Base-by-base conservation (phyloP, 352 stramenopile species). In the Globisporangium emineosum region DNA sequence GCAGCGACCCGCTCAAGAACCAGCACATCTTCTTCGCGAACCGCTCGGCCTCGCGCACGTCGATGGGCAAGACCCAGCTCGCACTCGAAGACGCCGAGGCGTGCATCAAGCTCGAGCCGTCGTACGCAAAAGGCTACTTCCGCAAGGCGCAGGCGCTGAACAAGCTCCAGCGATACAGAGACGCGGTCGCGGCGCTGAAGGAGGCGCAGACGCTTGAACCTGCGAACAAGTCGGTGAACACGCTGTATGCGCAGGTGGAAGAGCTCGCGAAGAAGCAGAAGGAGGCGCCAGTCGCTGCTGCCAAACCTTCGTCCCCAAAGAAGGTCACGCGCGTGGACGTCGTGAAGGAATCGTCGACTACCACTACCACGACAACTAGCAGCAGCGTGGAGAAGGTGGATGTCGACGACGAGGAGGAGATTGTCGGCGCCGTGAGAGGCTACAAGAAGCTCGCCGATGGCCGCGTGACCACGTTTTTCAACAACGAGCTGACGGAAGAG, bases 381-480 rank as follows among this genome's bases (percentile, higher is more conserved):
- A 42, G 35, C 23, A 29, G 21, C 3, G 42, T 37, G 12, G 56
- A 61, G 55, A 71, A 71, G 15, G 68, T 68, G 17, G 68, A 77
- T 0, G 54, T 74, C 17, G 86, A 91, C 3, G 84, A 94, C 1
- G 88, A 96, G 25, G 78, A 93, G 17, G 68, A 90, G 15, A 76
- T 91, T 19, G 70, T 70, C 7, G 77, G 77, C 47, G 67, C 87
- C 12, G 75, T 98, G 49, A 79, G 94, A 33, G 96, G 96, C 15
- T 99, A 99, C 83, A 98, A 98, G 79, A 98, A 97, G 73, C 91
- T 97, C 30, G 81, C 86, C n/a, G 94, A 99, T 68, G 97, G 97
- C 30, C 97, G 97, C 62, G 98, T 97, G 64, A 99, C 97, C 52
- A 99, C 96, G 19, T 99, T 98, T 66, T 99, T 99, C 77, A 98